phyloP scores from a whole-genome alignment of 768 basidiomycete genomes.

The Russula vinacea region DNA sequence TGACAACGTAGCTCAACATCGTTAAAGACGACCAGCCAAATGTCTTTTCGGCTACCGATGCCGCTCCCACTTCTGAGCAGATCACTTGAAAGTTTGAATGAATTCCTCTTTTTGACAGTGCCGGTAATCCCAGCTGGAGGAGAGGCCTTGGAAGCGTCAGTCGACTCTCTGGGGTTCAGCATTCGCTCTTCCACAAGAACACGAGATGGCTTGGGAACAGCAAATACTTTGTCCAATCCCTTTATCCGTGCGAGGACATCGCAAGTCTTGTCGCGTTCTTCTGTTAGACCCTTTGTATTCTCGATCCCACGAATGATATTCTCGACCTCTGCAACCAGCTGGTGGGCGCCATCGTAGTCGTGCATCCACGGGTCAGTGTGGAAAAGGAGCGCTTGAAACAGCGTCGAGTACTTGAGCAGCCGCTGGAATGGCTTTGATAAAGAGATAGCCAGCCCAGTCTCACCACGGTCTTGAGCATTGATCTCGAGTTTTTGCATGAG shows the following conservation, averaged over 20 bases:
- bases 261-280: slow-evolving; percentile 91
- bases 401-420: slow-evolving; percentile 90
- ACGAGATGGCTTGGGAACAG: slow-evolving; percentile 84
- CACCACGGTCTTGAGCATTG: slow-evolving; percentile 77
- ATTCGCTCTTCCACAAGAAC: slow-evolving; percentile 80
- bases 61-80: slow-evolving; percentile 59
- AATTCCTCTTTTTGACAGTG: slow-evolving; percentile 74
- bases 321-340: slow-evolving; percentile 98
- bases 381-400: slow-evolving; percentile 95
- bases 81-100: slow-evolving; percentile 85
- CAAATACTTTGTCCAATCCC: slow-evolving; percentile 89
- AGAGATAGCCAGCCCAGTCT: slow-evolving; percentile 91
- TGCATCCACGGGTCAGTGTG: slow-evolving; percentile 96
- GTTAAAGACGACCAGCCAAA: slow-evolving; percentile 95
- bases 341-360: slow-evolving; percentile 93
- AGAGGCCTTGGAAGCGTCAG: slow-evolving; percentile 9
- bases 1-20: slow-evolving; percentile 94
- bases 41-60: slow-evolving; percentile 69
- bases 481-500: slow-evolving; percentile 78
- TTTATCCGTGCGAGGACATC: slow-evolving; percentile 96
- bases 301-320: slow-evolving; percentile 96
- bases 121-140: slow-evolving; percentile 40
- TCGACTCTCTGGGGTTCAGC: slow-evolving; percentile 39
- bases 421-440: slow-evolving; percentile 97
- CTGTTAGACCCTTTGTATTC: slow-evolving; percentile 95